These are phyloP conservation scores for Magnolia officinalis DNA, from an alignment of 164 flowering plant species.

Conservation along the genomic window DNA sequence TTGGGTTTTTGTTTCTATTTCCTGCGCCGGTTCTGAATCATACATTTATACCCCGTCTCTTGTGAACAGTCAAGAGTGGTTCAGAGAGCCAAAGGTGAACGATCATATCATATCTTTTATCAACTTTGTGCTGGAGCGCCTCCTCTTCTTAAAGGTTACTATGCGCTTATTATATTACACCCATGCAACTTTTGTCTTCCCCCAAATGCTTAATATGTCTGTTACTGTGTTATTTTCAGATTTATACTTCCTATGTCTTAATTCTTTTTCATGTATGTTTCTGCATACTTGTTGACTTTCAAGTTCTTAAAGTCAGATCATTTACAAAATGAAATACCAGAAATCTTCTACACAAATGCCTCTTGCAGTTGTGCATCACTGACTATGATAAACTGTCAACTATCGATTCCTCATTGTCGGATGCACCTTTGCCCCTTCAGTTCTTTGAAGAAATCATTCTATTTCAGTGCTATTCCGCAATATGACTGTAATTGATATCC, in stretches of 20 bases:
- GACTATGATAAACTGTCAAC: no score
- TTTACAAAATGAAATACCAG: no score
- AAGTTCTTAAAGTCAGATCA: background rate
- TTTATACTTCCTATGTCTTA: background rate
- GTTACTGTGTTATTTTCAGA: no score
- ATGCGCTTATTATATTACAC: background rate
- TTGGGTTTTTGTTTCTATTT: constrained; percentile 1
- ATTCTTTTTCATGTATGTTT: background rate
- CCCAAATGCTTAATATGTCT: no score
- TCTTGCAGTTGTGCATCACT: no score
- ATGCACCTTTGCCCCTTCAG: no score
- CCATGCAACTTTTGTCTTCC: background rate
- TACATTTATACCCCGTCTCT: constrained; percentile 1
- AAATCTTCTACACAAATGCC: no score
- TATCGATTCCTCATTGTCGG: no score
- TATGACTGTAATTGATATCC: no score
- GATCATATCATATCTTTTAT: constrained; percentile 92
- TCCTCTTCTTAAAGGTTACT: constrained; percentile 65
- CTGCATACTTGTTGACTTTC: background rate
- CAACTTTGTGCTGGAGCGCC: constrained; percentile 98
- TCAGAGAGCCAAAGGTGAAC: constrained; percentile 71
- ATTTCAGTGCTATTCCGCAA: no score
- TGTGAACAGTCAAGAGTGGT: constrained; percentile 85
- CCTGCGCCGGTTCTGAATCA: constrained; percentile 22
- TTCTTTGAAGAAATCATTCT: no score